These are phyloP conservation scores for Pterocarpus santalinus DNA, from an alignment of 306 rosid species.

Conservation along the genomic window DNA sequence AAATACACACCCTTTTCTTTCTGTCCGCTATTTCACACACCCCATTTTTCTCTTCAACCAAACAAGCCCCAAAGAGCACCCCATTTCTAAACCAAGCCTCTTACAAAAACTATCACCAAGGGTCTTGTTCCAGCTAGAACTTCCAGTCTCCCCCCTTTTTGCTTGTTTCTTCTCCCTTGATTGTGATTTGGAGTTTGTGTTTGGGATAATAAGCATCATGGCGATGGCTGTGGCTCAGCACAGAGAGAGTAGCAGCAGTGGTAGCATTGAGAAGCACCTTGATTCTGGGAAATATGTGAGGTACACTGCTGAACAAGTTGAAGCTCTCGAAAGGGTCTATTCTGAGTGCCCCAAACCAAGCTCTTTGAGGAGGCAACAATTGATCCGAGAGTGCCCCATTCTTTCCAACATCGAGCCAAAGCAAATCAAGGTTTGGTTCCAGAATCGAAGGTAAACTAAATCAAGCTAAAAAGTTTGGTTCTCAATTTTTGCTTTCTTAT, in stretches of 20 bases:
- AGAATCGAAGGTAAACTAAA: conserved; percentile 79
- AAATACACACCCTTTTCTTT: conserved; percentile 1
- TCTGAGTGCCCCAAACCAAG: conserved; percentile 97
- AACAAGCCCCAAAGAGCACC: neutral
- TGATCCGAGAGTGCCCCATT: conserved; percentile 95
- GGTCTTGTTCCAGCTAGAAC: neutral
- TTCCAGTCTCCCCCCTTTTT: conserved; percentile 17
- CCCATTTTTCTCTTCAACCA: conserved; percentile 41
- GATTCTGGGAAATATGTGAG: conserved; percentile 93
- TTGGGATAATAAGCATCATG: conserved; percentile 53
- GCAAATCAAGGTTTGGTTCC: conserved; percentile 99
- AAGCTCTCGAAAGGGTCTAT: conserved; percentile 93
- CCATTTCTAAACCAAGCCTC: conserved; percentile 35
- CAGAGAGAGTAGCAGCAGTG: conserved; percentile 84
- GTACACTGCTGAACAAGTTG: conserved; percentile 93
- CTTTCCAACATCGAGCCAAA: conserved; percentile 92
- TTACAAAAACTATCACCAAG: conserved; percentile 52
- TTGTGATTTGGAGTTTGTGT: conserved; percentile 30
- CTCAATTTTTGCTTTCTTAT: neutral
- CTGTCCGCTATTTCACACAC: conserved; percentile 42
- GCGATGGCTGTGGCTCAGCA: conserved; percentile 92
- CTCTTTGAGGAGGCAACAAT: conserved; percentile 88
- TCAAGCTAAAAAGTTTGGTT: neutral
- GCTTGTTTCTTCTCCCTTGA: neutral
- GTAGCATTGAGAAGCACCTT: conserved; percentile 82